A percentile compares a stretch with the other conserved stretches of the same genome.
These are phyloP conservation scores for Boletus barrowsii DNA, from an alignment of 768 basidiomycete species.

Conservation along the genomic window DNA sequence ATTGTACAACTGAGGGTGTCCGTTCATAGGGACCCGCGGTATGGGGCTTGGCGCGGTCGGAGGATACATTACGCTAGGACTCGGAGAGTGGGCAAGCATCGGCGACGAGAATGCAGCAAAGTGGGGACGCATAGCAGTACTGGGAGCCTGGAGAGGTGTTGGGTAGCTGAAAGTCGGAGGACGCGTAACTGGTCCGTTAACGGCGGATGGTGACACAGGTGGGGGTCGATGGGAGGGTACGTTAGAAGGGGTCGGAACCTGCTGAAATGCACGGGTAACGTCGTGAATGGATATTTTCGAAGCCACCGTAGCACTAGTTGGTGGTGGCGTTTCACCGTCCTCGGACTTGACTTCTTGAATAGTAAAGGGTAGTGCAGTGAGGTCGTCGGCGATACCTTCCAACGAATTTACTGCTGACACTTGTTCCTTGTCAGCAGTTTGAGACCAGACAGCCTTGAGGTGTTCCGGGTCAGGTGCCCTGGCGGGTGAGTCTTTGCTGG, in stretches of 20 bases:
- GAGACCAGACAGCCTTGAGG: constrained; percentile 81
- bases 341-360: constrained; percentile 86
- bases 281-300: constrained; percentile 80
- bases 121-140: constrained; percentile 47
- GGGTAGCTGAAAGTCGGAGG: constrained; percentile 30
- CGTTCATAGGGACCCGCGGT: constrained; percentile 61
- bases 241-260: constrained; percentile 65
- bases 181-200: constrained; percentile 30
- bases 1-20: constrained; percentile 57
- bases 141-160: constrained; percentile 42
- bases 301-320: constrained; percentile 50
- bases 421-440: constrained; percentile 68
- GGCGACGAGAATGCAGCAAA: constrained; percentile 65
- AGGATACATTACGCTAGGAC: constrained; percentile 64
- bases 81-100: constrained; percentile 71
- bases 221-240: constrained; percentile 44
- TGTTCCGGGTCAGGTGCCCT: constrained; percentile 80
- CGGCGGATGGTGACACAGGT: constrained; percentile 49
- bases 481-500: constrained; percentile 65
- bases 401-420: constrained; percentile 72
- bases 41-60: constrained; percentile 62
- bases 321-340: constrained; percentile 77
- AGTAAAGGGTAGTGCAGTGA: constrained; percentile 74
- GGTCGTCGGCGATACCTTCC: constrained; percentile 80
- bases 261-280: constrained; percentile 84